Evolutionary conservation across 1,139 yeast genomes (phyloP).

Genomic region (Sugiyamaella japonica): DNA sequence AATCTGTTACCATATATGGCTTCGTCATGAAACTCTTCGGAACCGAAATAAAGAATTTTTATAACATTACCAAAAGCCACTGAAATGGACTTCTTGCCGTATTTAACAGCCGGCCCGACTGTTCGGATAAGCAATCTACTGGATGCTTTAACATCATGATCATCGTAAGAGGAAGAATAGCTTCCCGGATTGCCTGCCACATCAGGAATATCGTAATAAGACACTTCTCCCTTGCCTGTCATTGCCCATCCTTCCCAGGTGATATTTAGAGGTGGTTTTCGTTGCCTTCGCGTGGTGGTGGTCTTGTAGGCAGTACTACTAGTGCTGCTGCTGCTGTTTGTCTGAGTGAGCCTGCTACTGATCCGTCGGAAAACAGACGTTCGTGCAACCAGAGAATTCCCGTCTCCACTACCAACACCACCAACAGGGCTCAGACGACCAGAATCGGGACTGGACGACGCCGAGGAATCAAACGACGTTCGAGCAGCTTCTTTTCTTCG

Average conservation of each 20-base stretch:
- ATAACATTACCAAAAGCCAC: conserved; percentile 71
- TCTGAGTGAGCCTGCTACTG: conserved; percentile 3
- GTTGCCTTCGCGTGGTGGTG: not conserved
- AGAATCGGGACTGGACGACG: conserved; percentile 3
- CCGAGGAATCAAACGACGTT: conserved; percentile 3
- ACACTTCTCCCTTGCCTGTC: conserved; percentile 60
- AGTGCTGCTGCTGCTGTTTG: not conserved
- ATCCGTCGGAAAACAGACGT: conserved; percentile 11
- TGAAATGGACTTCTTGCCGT: conserved; percentile 76
- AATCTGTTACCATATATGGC: conserved; percentile 11
- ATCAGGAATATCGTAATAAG: conserved; percentile 61
- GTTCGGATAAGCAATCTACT: conserved; percentile 47
- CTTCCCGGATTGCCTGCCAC: conserved; percentile 32
- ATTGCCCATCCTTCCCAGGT: conserved; percentile 84
- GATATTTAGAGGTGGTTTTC: conserved; percentile 30
- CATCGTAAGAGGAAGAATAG: not conserved
- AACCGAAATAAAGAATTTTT: conserved; percentile 73
- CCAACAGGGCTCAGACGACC: conserved; percentile 2
- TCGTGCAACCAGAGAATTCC: not conserved
- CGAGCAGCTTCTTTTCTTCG: conserved; percentile 43
- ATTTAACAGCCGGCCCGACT: conserved; percentile 57
- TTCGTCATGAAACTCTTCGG: conserved; percentile 41
- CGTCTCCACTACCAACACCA: conserved; percentile 1
- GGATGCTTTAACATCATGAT: conserved; percentile 2
- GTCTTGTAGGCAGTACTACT: not conserved